Evolutionary conservation across 495 filamentous ascomycete genomes (phyloP).

Genomic region (Lasiosphaeria hispida): DNA sequence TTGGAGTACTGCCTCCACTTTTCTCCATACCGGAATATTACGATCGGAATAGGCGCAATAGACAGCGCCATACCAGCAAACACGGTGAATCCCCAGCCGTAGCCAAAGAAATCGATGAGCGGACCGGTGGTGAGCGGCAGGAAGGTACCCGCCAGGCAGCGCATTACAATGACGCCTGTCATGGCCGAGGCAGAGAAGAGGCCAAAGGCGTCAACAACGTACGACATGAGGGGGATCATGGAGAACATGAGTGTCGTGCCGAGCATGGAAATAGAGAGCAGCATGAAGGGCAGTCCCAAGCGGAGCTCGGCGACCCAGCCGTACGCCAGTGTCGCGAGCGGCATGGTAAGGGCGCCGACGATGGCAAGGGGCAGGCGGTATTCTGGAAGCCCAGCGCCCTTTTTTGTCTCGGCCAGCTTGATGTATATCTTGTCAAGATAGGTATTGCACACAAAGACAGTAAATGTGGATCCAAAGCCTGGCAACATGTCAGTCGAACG

Average conservation of each 20-base stretch:
- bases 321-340: slow-evolving; percentile 43
- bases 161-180: slow-evolving; percentile 53
- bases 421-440: slow-evolving; percentile 53
- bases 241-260: slow-evolving; percentile 43
- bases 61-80: slow-evolving; percentile 36
- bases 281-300: slow-evolving; percentile 38
- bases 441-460: slow-evolving; percentile 45
- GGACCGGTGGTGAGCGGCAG: slow-evolving; percentile 49
- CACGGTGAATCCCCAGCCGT: slow-evolving; percentile 49
- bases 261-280: slow-evolving; percentile 42
- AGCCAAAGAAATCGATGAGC: slow-evolving; percentile 44
- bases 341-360: slow-evolving; percentile 41
- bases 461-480: slow-evolving; percentile 49
- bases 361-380: slow-evolving; percentile 52
- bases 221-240: slow-evolving; percentile 50
- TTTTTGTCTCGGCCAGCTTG: slow-evolving; percentile 38
- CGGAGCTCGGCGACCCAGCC: slow-evolving; percentile 46
- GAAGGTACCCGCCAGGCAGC: slow-evolving; percentile 55
- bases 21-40: slow-evolving; percentile 49
- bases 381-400: slow-evolving; percentile 45
- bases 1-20: slow-evolving; percentile 49
- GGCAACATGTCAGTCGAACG: slow-evolving; percentile 24
- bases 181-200: slow-evolving; percentile 55
- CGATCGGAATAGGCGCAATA: slow-evolving; percentile 50
- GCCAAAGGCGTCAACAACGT: slow-evolving; percentile 58